Evolutionary conservation across 768 basidiomycete species (phyloP), one percentile per base, ranked within the genome.

Genomic region (Leccinellum luteum): DNA sequence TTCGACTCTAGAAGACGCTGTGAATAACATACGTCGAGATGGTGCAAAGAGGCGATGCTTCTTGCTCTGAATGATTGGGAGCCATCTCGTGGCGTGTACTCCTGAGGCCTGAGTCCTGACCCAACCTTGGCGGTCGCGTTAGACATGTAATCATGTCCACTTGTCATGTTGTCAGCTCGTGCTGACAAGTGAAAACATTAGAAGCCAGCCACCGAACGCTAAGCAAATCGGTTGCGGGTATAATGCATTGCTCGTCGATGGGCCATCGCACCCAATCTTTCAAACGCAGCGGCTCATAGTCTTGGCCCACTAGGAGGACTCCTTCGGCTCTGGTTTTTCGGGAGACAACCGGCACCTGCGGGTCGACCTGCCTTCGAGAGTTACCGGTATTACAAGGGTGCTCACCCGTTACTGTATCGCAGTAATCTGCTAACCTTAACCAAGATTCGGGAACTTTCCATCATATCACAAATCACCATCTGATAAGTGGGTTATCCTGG

Each of bases 401-500:
- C 32, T 48, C 21, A 19, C 43, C 51, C 17, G 14, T 28, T 44
- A 27, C n/a, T 28, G 34, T 21, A 30, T 21, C 45, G 8, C n/a
- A 10, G 21, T 58, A 27, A 59, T 51, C 54, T 56, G 64, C 51
- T 61, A 63, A 68, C 58, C 57, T 56, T 47, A 34, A 28, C 35
- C 45, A 56, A 51, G 43, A 14, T 28, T 57, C 49, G 28, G 5
- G 14, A 47, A 28, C 54, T 44, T 28, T 45, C 41, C 31, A 23
- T 30, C 57, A 50, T 55, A 52, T 60, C 52, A 43, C 64, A 52
- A 63, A 58, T 27, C 43, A 17, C 8, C 23, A 48, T 45, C 44
- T 62, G 62, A 56, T 52, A 64, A 62, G 63, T 10, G 43, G 51
- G 60, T 70, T 69, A 63, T 57, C 61, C 50, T 55, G 49, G 58